Base-by-base conservation (phyloP, 106 monocot species). In the Hemerocallis citrina region DNA sequence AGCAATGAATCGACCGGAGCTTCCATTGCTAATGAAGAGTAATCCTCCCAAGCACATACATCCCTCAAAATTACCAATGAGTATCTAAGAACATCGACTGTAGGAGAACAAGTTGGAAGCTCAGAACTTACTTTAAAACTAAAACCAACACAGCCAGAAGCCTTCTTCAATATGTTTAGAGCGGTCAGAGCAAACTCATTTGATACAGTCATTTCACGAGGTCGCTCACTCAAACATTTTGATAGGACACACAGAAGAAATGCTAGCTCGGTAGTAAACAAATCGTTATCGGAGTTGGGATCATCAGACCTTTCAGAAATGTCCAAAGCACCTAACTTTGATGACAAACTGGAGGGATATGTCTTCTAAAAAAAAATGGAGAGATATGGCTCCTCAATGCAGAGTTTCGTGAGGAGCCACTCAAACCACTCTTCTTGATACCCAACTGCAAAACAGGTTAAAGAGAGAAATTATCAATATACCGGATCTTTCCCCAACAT, bases 341-440 rank as follows among this genome's bases (percentile, higher is more conserved):
- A 30, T n/a, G n/a, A n/a, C n/a, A n/a, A n/a, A n/a, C n/a, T n/a
- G n/a, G n/a, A n/a, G n/a, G n/a, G n/a, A n/a, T n/a, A n/a, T n/a
- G n/a, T n/a, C n/a, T n/a, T n/a, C n/a, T n/a, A n/a, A 69, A 86
- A 90, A 20, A 95, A 27, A 6, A 16, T 37, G 0, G 55, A 48
- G 45, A 95, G 70, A 38, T 55, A 74, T 51, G 65, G 34, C 39
- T 81, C 78, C 66, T 95, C 83, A 7, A 95, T 79, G 62, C 95
- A 90, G 23, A 76, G 28, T 71, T 81, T 83, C 23, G 79, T 72
- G 30, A 90, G 62, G 23, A 95, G 76, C 73, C 86, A 71, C 25
- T 78, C 77, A 24, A 95, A 58, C 89, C 84, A 90, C 34, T 86
- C 86, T 61, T 89, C 89, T 47, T 64, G 31, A 69, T 71, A 78